phyloP scores from a whole-genome alignment of 805 yeast species.

The Candida namnaoensis region DNA sequence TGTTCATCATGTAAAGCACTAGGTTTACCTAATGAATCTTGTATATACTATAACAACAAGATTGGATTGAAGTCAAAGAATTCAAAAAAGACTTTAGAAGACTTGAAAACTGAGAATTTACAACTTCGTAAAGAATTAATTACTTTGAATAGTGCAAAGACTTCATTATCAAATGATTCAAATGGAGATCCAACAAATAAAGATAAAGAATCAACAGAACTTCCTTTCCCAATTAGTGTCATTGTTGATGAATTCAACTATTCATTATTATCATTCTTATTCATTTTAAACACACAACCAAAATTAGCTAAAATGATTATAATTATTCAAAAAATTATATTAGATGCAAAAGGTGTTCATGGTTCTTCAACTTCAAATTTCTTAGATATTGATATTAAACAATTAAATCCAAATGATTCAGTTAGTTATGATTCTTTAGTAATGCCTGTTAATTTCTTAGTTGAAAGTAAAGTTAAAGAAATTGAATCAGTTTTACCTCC shows the following conservation, averaged over 20 bases:
- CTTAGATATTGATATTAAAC: too few species aligned
- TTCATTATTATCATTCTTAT: too few species aligned
- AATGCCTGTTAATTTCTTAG: too few species aligned
- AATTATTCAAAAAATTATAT: not conserved
- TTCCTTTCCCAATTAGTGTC: too few species aligned
- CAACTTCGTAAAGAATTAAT: not conserved
- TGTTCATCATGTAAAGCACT: not conserved
- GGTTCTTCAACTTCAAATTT: too few species aligned
- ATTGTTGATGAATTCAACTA: too few species aligned
- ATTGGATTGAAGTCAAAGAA: not conserved
- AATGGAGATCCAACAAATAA: not conserved
- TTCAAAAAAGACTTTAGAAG: not conserved
- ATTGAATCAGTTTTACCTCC: not conserved
- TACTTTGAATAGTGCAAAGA: not conserved
- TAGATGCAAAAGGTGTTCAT: too few species aligned
- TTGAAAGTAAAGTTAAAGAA: not conserved
- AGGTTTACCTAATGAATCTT: not conserved
- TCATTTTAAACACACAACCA: not conserved
- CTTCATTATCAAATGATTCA: not conserved
- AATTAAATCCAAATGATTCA: not conserved
- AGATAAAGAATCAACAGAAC: too few species aligned
- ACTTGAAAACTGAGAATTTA: not conserved
- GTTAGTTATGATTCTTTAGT: not conserved
- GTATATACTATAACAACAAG: not conserved
- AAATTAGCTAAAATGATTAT: not conserved